phyloP scores from a whole-genome alignment of 2,329 filamentous ascomycete genomes.

The Diaporthe australafricana region DNA sequence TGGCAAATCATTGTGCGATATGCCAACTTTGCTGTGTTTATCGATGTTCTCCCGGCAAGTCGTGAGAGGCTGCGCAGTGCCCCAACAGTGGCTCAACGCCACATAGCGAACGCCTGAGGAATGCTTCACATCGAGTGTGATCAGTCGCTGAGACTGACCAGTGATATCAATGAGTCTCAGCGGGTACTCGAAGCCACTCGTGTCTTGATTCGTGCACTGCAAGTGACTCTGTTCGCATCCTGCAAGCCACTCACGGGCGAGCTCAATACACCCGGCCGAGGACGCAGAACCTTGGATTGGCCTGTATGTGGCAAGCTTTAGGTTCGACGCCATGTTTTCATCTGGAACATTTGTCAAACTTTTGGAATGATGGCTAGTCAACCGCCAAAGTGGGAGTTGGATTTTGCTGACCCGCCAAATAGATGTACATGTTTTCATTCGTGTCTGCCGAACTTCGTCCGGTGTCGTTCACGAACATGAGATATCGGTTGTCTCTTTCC shows the following conservation, averaged over 20 bases:
- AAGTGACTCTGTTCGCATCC: neutral
- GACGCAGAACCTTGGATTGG: neutral
- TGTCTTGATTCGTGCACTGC: neutral
- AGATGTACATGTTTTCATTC: neutral
- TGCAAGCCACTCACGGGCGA: neutral
- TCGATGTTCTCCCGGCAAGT: neutral
- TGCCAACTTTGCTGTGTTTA: neutral
- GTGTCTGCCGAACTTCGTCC: neutral
- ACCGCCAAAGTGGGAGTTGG: accelerated
- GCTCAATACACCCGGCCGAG: neutral
- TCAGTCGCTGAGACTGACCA: neutral
- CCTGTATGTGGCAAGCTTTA: neutral
- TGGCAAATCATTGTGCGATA: neutral
- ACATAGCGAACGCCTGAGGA: neutral
- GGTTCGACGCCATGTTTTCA: neutral
- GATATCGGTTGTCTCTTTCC: neutral
- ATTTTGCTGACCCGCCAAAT: neutral
- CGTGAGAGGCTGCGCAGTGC: neutral
- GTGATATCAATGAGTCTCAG: neutral
- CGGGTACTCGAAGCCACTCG: neutral
- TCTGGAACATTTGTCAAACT: neutral
- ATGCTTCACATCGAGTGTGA: neutral
- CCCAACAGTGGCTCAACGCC: neutral
- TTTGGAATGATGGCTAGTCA: neutral
- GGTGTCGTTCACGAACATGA: neutral